Evolutionary conservation across 371 early-diverging fungal species (phyloP).

Genomic region (Mucor lusitanicus): DNA sequence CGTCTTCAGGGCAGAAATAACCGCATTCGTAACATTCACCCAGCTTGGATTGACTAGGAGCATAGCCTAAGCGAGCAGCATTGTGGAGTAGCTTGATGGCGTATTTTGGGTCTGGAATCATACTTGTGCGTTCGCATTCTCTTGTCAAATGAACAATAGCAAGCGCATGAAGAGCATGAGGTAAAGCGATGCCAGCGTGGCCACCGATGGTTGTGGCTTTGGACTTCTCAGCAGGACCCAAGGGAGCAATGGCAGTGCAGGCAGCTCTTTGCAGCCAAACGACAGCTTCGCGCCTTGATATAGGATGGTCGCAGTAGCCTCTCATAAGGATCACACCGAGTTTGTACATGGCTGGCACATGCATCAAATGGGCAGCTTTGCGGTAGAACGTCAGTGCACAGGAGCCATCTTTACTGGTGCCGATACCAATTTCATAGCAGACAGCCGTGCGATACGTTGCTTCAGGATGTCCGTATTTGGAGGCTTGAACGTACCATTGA

Average conservation of each 20-base stretch:
- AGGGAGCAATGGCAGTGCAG: conserved; percentile 68
- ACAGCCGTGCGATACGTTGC: conserved; percentile 96
- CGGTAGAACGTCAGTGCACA: conserved; percentile 90
- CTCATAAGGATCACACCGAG: conserved; percentile 85
- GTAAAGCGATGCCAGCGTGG: conserved; percentile 29
- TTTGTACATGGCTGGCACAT: conserved; percentile 95
- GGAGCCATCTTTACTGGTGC: conserved; percentile 79
- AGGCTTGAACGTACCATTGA: conserved; percentile 84
- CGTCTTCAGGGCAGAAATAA: conserved; percentile 74
- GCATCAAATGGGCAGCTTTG: conserved; percentile 89
- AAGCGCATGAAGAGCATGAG: conserved; percentile 92
- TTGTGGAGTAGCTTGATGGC: conserved; percentile 85
- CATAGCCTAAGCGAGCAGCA: conserved; percentile 89
- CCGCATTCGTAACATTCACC: conserved; percentile 96
- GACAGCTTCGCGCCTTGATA: conserved; percentile 85
- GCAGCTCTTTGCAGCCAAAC: conserved; percentile 94
- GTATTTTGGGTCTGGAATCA: conserved; percentile 80
- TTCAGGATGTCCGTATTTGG: conserved; percentile 88
- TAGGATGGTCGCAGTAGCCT: conserved; percentile 70
- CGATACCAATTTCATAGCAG: conserved; percentile 93
- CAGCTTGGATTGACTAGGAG: conserved; percentile 87
- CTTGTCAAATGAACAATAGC: conserved; percentile 70
- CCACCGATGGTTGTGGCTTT: conserved; percentile 38
- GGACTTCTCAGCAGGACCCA: conserved; percentile 6
- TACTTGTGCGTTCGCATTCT: conserved; percentile 74